phyloP scores from a whole-genome alignment of 345 rosid species.

The Conringia planisiliqua region DNA sequence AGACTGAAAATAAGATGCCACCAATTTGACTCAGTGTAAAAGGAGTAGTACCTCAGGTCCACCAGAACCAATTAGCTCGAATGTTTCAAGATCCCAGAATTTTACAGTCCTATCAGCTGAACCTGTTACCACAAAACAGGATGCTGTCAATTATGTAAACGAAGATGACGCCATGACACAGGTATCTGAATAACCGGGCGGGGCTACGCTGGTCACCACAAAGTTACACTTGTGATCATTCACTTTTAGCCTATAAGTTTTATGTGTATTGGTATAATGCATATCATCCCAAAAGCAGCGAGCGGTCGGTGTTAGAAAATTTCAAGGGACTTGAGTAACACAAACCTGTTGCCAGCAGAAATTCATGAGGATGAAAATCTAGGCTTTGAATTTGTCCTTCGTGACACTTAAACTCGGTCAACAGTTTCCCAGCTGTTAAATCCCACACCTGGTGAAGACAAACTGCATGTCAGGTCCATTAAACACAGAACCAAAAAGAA shows the following conservation, averaged over 20 bases:
- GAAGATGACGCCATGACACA: slow-evolving; percentile 3
- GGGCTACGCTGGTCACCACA: background rate
- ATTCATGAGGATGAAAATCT: slow-evolving; percentile 98
- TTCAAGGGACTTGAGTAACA: slow-evolving; percentile 6
- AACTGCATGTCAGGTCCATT: slow-evolving; percentile 13
- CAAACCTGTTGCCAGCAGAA: slow-evolving; percentile 92
- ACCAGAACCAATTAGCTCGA: slow-evolving; percentile 91
- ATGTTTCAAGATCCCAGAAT: slow-evolving; percentile 98
- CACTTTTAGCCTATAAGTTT: background rate
- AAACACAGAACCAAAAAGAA: background rate
- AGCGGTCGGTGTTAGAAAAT: background rate
- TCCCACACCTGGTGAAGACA: slow-evolving; percentile 78
- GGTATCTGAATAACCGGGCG: background rate
- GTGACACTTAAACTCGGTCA: slow-evolving; percentile 87
- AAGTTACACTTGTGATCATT: slow-evolving; percentile 2
- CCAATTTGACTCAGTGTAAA: slow-evolving; percentile 14
- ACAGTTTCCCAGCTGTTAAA: slow-evolving; percentile 93
- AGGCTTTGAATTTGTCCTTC: slow-evolving; percentile 96
- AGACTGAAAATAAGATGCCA: background rate
- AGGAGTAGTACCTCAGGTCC: slow-evolving; percentile 75
- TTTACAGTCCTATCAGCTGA: slow-evolving; percentile 97
- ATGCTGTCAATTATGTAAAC: background rate
- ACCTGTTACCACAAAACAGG: slow-evolving; percentile 42
- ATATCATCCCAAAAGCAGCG: background rate
- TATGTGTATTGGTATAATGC: background rate